Percentiles rank a stretch among this genome's conserved stretches.
phyloP scores from a whole-genome alignment of 1,284 basidiomycete species.

The Tilletia caries region DNA sequence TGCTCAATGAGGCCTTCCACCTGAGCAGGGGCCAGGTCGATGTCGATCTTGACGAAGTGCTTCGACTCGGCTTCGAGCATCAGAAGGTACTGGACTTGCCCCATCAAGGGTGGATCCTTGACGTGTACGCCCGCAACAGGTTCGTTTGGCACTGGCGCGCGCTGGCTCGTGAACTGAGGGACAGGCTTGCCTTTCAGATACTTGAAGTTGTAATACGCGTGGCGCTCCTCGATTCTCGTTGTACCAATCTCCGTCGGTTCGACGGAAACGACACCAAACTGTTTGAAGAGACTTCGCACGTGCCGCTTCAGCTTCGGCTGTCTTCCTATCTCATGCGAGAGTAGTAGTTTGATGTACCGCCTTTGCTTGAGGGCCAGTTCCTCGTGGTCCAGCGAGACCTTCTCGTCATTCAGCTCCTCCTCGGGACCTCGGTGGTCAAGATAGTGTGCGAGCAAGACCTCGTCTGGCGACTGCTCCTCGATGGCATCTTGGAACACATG shows the following conservation, averaged over 20 bases:
- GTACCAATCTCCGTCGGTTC: slow-evolving; percentile 88
- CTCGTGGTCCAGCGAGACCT: slow-evolving; percentile 57
- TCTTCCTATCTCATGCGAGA: slow-evolving; percentile 85
- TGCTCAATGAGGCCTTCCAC: slow-evolving; percentile 68
- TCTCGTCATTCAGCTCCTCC: slow-evolving; percentile 48
- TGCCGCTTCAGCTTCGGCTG: slow-evolving; percentile 83
- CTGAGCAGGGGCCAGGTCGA: slow-evolving; percentile 67
- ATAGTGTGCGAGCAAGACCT: neutral
- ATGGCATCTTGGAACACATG: slow-evolving; percentile 15
- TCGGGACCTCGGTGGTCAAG: slow-evolving; percentile 62
- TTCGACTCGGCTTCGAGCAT: slow-evolving; percentile 89
- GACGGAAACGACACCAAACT: slow-evolving; percentile 74
- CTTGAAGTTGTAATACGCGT: slow-evolving; percentile 92
- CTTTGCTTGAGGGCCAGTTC: slow-evolving; percentile 75
- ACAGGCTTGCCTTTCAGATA: slow-evolving; percentile 82
- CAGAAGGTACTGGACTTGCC: slow-evolving; percentile 72
- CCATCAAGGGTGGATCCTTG: slow-evolving; percentile 8
- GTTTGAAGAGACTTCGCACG: slow-evolving; percentile 73
- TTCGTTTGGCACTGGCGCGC: neutral
- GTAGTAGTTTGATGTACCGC: slow-evolving; percentile 69
- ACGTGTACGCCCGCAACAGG: neutral
- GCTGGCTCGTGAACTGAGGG: slow-evolving; percentile 60
- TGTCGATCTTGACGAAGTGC: slow-evolving; percentile 73
- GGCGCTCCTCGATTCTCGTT: slow-evolving; percentile 81
- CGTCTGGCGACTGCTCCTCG: neutral